Conservation (phyloP, 1,284 basidiomycete genomes). For the Leccinum insolens region DNA sequence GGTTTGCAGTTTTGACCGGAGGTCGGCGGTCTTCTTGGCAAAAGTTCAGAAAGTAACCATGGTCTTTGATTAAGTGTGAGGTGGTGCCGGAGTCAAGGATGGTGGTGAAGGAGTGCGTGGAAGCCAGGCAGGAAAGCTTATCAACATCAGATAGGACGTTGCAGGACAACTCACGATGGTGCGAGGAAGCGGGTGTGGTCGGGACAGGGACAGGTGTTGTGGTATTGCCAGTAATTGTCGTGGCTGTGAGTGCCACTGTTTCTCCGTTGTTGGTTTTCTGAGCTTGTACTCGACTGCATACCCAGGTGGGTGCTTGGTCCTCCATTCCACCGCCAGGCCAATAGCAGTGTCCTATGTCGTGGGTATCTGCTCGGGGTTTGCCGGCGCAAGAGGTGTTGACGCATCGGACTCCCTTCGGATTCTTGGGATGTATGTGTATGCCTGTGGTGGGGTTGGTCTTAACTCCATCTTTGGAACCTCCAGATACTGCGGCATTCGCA, state of each 20-base stretch:
- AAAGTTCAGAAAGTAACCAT: neutral
- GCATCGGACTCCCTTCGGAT: too few relatives aligned
- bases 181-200: neutral
- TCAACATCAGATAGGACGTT: neutral
- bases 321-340: too few relatives aligned
- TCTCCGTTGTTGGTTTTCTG: neutral
- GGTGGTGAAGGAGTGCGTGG: neutral
- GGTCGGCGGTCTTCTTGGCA: neutral
- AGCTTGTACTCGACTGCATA: neutral
- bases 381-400: too few relatives aligned
- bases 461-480: too few relatives aligned
- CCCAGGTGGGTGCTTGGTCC: too few relatives aligned
- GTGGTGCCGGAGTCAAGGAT: neutral
- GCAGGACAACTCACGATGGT: neutral
- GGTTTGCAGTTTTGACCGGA: neutral
- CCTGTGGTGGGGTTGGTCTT: too few relatives aligned
- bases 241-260: neutral
- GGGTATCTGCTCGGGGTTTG: too few relatives aligned
- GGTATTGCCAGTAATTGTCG: neutral
- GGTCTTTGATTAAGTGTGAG: neutral
- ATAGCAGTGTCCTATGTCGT: too few relatives aligned
- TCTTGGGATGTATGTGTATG: too few relatives aligned
- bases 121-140: neutral
- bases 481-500: too few relatives aligned
- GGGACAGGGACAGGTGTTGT: accelerated